These are phyloP conservation scores for Purpureocillium lavendulum DNA, from an alignment of 2,329 filamentous ascomycete genomes.

Conservation along the genomic window DNA sequence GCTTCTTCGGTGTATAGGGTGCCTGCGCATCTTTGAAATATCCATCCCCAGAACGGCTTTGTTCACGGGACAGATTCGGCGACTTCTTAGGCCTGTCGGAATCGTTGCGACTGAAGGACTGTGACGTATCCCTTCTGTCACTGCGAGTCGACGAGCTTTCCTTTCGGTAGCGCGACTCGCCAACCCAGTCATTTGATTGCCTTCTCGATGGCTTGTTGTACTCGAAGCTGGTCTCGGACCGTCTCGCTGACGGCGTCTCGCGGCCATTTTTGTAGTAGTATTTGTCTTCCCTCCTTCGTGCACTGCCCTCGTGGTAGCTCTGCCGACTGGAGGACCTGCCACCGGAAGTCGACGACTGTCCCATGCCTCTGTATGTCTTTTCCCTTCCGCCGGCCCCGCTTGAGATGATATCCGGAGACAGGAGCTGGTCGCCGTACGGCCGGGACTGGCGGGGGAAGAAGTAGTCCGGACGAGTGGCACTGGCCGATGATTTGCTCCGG, in stretches of 20 bases:
- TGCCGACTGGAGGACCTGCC: conserved; percentile 20
- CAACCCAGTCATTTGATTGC: conserved; percentile 22
- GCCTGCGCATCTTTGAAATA: conserved; percentile 19
- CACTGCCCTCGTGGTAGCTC: conserved; percentile 18
- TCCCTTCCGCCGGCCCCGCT: conserved; percentile 32
- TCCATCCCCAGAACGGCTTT: conserved; percentile 32
- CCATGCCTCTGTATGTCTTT: conserved; percentile 27
- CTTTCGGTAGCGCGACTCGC: conserved; percentile 16
- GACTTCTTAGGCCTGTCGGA: conserved; percentile 11
- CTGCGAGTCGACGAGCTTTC: conserved; percentile 17
- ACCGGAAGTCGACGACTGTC: conserved; percentile 21
- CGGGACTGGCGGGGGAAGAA: conserved; percentile 20
- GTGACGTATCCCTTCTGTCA: conserved; percentile 22
- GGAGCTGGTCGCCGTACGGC: conserved; percentile 21
- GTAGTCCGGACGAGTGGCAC: conserved; percentile 21
- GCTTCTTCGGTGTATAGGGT: conserved; percentile 22
- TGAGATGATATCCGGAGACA: conserved; percentile 35
- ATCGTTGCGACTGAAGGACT: conserved; percentile 15
- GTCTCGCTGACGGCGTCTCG: conserved; percentile 17
- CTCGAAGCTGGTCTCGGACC: conserved; percentile 14
- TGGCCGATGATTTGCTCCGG: conserved; percentile 26
- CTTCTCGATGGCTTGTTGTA: conserved; percentile 16
- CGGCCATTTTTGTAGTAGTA: conserved; percentile 14
- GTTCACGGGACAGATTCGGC: conserved; percentile 14
- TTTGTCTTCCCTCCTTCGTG: conserved; percentile 15